Base-by-base conservation (phyloP, 2,329 filamentous ascomycete genomes). In the Claviceps quebecensis region DNA sequence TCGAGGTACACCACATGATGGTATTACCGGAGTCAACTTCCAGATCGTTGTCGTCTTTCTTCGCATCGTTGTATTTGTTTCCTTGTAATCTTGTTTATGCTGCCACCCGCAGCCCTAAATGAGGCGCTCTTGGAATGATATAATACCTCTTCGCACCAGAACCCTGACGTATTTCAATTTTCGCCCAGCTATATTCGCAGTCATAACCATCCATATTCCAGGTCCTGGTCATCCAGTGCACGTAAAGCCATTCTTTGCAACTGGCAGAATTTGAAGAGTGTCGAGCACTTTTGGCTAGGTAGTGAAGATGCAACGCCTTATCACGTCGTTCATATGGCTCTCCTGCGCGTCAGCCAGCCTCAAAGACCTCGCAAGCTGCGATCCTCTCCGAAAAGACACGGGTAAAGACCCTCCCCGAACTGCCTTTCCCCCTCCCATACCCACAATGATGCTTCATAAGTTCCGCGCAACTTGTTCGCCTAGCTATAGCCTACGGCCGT, bases 351-450 rank as follows among this genome's bases (percentile, higher is more conserved):
- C 50, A 16, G 58, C 55, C 37, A 54, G 56, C 26, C 53, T 59
- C 17, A 53, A 57, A 46, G 57, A 60, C 41, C 54, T 59, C 40
- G 51, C 55, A n/a, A 34, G 50, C 48, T 61, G 60, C 53, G 56
- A 62, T 47, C 60, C 60, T 1, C 54, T 59, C 17, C 54, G 54
- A 23, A 62, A 61, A 48, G 58, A 62, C 48, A 57, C 54, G 17
- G 52, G 60, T 63, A 59, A 51, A 46, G 34, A 48, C 50, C 50
- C 36, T 22, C 16, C 47, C n/a, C 19, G 14, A 23, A 17, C 36
- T 29, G 1, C 26, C 19, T 38, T 45, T 26, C 29, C 19, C 8
- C 16, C 5, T 7, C 11, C 1, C 5, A 17, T 26, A n/a, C n/a
- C n/a, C n/a, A n/a, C n/a, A n/a, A n/a, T n/a, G n/a, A n/a, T n/a